Base-by-base conservation (phyloP, 495 filamentous ascomycete genomes). In the Penicillium salamii region DNA sequence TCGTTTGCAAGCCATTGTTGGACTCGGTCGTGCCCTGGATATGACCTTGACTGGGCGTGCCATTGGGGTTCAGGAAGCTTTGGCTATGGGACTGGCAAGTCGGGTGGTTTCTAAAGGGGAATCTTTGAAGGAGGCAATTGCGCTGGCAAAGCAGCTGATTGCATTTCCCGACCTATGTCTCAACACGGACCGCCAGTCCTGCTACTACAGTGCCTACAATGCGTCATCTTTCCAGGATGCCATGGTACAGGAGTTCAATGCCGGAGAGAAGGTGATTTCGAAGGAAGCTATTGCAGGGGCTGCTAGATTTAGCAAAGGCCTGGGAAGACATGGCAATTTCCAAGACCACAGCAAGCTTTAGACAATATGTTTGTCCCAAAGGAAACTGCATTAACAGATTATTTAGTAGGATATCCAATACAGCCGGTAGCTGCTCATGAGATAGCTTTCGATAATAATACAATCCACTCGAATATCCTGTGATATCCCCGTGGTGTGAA, bases 11-110 rank as follows among this genome's bases (percentile, higher is more conserved):
- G 68, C 68, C 6, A 69, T 78, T 40, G 59, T 80, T 37, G 76
- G 77, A 6, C 59, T 78, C 7, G 72, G 73, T 6, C 59, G 76
- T 7, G 75, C 76, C 4, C 49, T 77, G 26, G 77, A 79, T 61
- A 73, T 77, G 71, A 76, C 78, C 5, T 45, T 80, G 5, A 80
- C 77, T 0, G 75, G 77, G 13, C 61, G 77, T 0, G 44, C 66
- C 2, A 72, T 78, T 1, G 53, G 50, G 0, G 75, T 76, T 21
- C 42, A 69, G 35, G 75, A 78, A 44, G 77, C 75, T n/a, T 46
- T 75, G 4, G 15, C 42, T 3, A 77, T 78, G 67, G 76, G 76
- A 2, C 59, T 78, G 6, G 77, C 68, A 24, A 78, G 70, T 55
- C 65, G 76, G 1, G 68, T 78, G 3, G 74, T 78, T 13, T 57